Percentiles rank a stretch among this genome's conserved stretches.
phyloP scores from a whole-genome alignment of 83 land plant genomes.

The Diphasiastrum complanatum region DNA sequence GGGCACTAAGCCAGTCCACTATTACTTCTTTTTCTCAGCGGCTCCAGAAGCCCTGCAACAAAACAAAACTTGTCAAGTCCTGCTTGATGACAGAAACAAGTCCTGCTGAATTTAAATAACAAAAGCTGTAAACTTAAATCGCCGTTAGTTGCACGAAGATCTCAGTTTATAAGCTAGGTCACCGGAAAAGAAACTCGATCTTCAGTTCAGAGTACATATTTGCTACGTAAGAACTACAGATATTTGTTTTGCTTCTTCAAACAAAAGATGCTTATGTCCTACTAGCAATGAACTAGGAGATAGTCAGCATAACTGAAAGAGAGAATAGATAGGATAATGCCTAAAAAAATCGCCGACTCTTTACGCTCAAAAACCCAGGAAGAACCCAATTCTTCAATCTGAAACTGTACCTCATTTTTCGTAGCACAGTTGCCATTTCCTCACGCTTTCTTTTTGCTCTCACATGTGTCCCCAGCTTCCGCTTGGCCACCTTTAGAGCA shows the following conservation, averaged over 20 bases:
- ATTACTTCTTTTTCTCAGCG: conserved; percentile 2
- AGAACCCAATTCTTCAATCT: neutral
- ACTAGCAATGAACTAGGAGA: no score
- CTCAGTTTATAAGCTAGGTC: no score
- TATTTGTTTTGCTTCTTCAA: no score
- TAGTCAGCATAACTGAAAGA: no score
- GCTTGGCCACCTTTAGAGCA: conserved; percentile 1
- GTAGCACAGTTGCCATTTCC: conserved; percentile 8
- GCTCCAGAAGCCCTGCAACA: conserved; percentile 2
- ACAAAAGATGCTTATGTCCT: no score
- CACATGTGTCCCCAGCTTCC: conserved; percentile 4
- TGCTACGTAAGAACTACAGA: no score
- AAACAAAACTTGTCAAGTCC: neutral
- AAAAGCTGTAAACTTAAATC: neutral
- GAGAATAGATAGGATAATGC: neutral
- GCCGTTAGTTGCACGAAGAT: no score
- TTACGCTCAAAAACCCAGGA: neutral
- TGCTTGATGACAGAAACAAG: neutral
- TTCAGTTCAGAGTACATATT: no score
- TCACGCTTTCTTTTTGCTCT: conserved; percentile 17
- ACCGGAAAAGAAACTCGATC: no score
- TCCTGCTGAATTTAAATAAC: neutral
- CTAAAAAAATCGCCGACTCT: neutral
- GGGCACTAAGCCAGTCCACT: no score
- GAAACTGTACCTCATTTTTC: conserved; percentile 2